A percentile compares a stretch with the other conserved stretches of the same genome.
These are phyloP conservation scores for Xylaria acuta DNA, from an alignment of 495 filamentous ascomycete genomes.

Conservation along the genomic window DNA sequence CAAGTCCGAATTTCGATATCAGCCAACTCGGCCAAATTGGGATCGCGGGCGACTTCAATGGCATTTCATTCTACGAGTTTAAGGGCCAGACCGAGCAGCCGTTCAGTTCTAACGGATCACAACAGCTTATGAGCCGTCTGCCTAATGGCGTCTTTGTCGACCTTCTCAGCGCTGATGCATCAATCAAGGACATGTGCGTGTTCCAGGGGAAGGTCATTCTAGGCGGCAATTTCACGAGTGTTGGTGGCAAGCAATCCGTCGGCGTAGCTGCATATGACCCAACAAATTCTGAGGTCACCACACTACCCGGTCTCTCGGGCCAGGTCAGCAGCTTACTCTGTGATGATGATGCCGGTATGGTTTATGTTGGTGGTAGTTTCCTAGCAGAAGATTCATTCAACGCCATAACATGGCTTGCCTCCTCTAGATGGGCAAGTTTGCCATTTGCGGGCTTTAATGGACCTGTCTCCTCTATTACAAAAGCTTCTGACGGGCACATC, in stretches of 20 bases:
- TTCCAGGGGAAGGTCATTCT: conserved; percentile 79
- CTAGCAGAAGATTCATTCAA: conserved; percentile 80
- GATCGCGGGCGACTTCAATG: conserved; percentile 87
- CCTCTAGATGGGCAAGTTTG: conserved; percentile 79
- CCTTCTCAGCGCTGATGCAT: conserved; percentile 76
- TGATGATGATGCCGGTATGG: conserved; percentile 79
- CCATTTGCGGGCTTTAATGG: conserved; percentile 95
- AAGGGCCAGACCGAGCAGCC: conserved; percentile 74
- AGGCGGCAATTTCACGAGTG: conserved; percentile 95
- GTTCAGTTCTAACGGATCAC: conserved; percentile 73
- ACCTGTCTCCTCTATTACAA: conserved; percentile 84
- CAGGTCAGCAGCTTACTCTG: conserved; percentile 82
- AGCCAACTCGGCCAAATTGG: conserved; percentile 81
- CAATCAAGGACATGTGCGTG: conserved; percentile 85
- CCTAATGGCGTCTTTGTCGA: conserved; percentile 85
- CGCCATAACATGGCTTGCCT: conserved; percentile 81
- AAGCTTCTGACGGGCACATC: conserved; percentile 78
- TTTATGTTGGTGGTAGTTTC: conserved; percentile 92
- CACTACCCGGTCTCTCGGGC: conserved; percentile 79
- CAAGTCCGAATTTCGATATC: conserved; percentile 81
- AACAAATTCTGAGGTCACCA: conserved; percentile 66
- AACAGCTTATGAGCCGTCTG: conserved; percentile 79
- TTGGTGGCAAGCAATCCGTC: conserved; percentile 74
- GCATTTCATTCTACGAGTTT: conserved; percentile 89
- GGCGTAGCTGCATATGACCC: conserved; percentile 84